Evolutionary conservation across 805 yeast genomes (phyloP).

Genomic region (Maudiozyma turicensis): DNA sequence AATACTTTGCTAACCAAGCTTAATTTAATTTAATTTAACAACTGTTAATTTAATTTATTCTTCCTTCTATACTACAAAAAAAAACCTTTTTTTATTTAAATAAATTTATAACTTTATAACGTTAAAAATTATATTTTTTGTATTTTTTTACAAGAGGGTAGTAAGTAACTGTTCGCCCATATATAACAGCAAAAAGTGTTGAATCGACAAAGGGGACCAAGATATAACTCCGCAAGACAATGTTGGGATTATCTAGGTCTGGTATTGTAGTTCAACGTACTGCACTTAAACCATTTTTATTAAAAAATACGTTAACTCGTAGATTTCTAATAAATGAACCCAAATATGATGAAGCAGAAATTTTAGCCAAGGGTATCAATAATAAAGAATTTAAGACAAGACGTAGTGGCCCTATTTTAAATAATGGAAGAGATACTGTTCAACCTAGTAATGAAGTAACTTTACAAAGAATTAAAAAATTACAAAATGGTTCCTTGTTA

Average conservation of each 20-base stretch:
- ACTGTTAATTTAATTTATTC: background rate
- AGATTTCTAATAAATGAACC: slow-evolving; percentile 14
- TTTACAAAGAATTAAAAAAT: background rate
- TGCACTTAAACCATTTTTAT: background rate
- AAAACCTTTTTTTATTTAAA: background rate
- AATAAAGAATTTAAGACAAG: slow-evolving; percentile 22
- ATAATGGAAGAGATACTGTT: slow-evolving; percentile 4
- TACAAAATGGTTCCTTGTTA: background rate
- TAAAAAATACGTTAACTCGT: background rate
- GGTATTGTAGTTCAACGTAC: background rate
- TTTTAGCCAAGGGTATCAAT: slow-evolving; percentile 21
- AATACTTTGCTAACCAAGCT: slow-evolving; percentile 45
- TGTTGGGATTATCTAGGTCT: background rate
- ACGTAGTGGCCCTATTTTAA: background rate
- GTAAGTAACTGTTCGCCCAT: too few species aligned
- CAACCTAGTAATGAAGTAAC: background rate
- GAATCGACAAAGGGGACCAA: too few species aligned
- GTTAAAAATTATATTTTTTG: background rate
- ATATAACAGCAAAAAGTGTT: too few species aligned
- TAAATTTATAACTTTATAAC: background rate
- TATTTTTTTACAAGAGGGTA: too few species aligned
- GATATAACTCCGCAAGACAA: background rate
- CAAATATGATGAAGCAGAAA: slow-evolving; percentile 28
- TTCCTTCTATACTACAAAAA: background rate
- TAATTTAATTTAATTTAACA: slow-evolving; percentile 16